Percentiles rank a stretch among this genome's conserved stretches.
Evolutionary conservation across 257 asterid genomes (phyloP).

Genomic region (Forsythia suspensa): DNA sequence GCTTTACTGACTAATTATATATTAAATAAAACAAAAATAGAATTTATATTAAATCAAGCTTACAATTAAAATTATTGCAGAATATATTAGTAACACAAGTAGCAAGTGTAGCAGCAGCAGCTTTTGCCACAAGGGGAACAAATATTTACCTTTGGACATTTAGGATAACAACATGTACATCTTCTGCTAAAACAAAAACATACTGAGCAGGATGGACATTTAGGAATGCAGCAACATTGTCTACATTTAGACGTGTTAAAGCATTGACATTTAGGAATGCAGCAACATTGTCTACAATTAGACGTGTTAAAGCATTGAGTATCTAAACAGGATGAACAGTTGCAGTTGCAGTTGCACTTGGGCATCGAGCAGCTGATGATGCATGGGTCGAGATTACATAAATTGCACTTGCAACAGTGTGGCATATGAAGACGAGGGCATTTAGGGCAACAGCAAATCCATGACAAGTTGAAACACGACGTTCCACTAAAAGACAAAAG

Average conservation of each 20-base stretch:
- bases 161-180: slow-evolving; percentile 36
- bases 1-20: not conserved
- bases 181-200: slow-evolving; percentile 38
- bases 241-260: slow-evolving; percentile 7
- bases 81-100: slow-evolving; percentile 48
- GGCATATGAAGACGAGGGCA: slow-evolving; percentile 38
- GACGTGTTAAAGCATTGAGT: slow-evolving; percentile 38
- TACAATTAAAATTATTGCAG: slow-evolving; percentile 8
- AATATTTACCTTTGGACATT: slow-evolving; percentile 43
- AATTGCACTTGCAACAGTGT: slow-evolving; percentile 21
- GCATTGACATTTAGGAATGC: slow-evolving; percentile 19
- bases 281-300: slow-evolving; percentile 39
- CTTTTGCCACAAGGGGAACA: slow-evolving; percentile 53
- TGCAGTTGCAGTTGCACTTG: slow-evolving; percentile 42
- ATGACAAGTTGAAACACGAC: slow-evolving; percentile 40
- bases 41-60: not conserved
- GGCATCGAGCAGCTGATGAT: slow-evolving; percentile 42
- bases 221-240: slow-evolving; percentile 40
- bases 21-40: not conserved
- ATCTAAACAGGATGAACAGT: slow-evolving; percentile 36
- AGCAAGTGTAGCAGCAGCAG: slow-evolving; percentile 56
- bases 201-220: slow-evolving; percentile 37
- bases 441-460: slow-evolving; percentile 43
- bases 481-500: slow-evolving; percentile 24
- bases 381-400: slow-evolving; percentile 37